Evolutionary conservation across 768 basidiomycete genomes (phyloP).

Genomic region (Coprinopsis strossmayeri): DNA sequence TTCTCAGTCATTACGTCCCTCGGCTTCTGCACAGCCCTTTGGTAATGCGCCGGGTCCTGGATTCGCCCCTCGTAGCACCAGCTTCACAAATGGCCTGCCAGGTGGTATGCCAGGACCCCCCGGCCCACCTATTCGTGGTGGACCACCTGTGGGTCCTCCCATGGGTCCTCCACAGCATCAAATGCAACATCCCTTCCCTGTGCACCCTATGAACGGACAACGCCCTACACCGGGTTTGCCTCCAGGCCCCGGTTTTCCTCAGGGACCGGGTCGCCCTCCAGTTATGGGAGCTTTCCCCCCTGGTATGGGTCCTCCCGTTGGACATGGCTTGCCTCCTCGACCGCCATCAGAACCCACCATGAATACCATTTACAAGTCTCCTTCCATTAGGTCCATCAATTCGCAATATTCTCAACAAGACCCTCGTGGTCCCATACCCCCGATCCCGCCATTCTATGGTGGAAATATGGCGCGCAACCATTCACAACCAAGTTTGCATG

Average conservation of each 20-base stretch:
- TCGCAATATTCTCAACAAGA: conserved; percentile 45
- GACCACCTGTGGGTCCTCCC: background rate
- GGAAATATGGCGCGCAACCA: conserved; percentile 27
- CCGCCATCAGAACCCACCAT: conserved; percentile 44
- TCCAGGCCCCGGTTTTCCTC: conserved; percentile 1
- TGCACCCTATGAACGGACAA: conserved; percentile 5
- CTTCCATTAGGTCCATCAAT: conserved; percentile 53
- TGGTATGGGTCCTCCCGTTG: conserved; percentile 5
- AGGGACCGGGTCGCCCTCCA: background rate
- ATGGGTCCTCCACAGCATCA: background rate
- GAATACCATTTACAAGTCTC: conserved; percentile 39
- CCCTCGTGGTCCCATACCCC: conserved; percentile 27
- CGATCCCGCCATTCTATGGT: conserved; percentile 35
- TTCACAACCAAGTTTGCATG: conserved; percentile 32
- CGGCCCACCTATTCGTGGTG: background rate
- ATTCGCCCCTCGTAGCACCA: conserved; percentile 16
- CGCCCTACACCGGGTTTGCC: conserved; percentile 2
- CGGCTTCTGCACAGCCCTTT: conserved; percentile 28
- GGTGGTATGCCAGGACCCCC: no score
- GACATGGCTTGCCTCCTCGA: conserved; percentile 2
- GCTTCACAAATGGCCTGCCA: background rate
- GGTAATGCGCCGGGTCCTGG: background rate
- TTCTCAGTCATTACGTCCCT: conserved; percentile 15
- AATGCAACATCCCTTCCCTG: background rate
- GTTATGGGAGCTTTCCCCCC: background rate